Evolutionary conservation across 805 yeast species (phyloP), one percentile per base, ranked within the genome.

Genomic region (Brettanomyces naardenensis): DNA sequence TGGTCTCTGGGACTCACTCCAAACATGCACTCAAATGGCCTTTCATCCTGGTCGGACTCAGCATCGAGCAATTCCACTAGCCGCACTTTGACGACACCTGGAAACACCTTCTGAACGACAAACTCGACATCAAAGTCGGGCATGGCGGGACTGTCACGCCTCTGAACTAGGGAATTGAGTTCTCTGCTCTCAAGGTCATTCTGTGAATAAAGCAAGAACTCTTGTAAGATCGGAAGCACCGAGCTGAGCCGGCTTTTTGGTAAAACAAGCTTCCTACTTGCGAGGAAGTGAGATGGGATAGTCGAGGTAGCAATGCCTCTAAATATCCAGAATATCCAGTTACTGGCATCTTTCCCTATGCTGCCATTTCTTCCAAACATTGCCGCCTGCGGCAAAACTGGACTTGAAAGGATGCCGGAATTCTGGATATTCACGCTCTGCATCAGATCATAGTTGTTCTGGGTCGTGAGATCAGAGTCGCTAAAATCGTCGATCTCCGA

Each of bases 251-350:
- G 47, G 1, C 38, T 41, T 10, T 41, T 48, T 2, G 50, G 17
- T 3, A 68, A 31, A 0, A 28, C 33, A 0, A 69, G 68, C 38
- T 59, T 65, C 1, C 34, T 26, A 15, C 64, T 59, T 10, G 60
- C 43, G 29, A 71, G 57, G 44, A 77, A 76, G 11, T 53, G 48
- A 13, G 66, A 62, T 0, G 94, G 90, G 9, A 83, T 75, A 0
- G 83, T 70, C 31, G 69, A 64, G 0, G 79, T 63, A 15, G 85
- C 79, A 41, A 80, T 71, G 30, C 78, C 73, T 41, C 89, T 61
- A 20, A 83, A 56, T 9, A 83, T 64, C 56, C 83, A 75, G 2
- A 88, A 89, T 25, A 82, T 55, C 58, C 79, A 78, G 45, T 79
- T 81, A 5, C 84, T 69, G 29, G 56, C 58, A 29, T 59, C 64